Evolutionary conservation across 2,329 filamentous ascomycete genomes (phyloP), one percentile per base, ranked within the genome.

Genomic region (Hypoxylon sp.): DNA sequence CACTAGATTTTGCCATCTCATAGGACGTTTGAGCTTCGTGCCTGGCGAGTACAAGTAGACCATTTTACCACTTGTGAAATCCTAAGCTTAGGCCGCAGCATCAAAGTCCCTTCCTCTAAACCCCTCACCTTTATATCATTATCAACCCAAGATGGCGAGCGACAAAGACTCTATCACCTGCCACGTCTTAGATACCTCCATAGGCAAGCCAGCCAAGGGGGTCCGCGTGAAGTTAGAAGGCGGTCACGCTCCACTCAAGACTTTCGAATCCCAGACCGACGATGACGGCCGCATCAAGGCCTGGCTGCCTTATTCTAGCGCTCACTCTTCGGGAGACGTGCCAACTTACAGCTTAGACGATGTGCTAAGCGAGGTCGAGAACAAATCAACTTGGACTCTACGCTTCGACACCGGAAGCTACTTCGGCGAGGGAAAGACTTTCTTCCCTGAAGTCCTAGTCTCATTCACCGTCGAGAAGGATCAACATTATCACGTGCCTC

Each of bases 111-210:
- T 59, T 23, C 45, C 36, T 34, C 14, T 38, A 45, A 56, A 32
- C n/a, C 19, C 32, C 65, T 46, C 34, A 46, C 45, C 49, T 43
- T 36, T 43, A 43, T 48, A 23, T 13, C 41, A 52, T 34, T 41
- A 45, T 53, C 32, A 36, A 36, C 30, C 63, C 21, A 65, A 50
- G n/a, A 78, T 78, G 78, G 74, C 76, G 38, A 69, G 28, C 71
- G 71, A 75, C 65, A 89, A 87, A 76, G 88, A 89, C 76, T 88
- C 88, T 76, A 95, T 96, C 76, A 95, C 93, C 79, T 95, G 92
- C 84, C 93, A 96, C 84, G 88, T 94, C 79, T 92, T 96, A 78
- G 92, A 96, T 84, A 95, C 92, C 10, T 87, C 89, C n/a, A 82
- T 86, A 67, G 93, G 93, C 75, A 86, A 85, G 63, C 93, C 93